Evolutionary conservation across 2,329 filamentous ascomycete species (phyloP).

Genomic region (Penicillium janthinellum): DNA sequence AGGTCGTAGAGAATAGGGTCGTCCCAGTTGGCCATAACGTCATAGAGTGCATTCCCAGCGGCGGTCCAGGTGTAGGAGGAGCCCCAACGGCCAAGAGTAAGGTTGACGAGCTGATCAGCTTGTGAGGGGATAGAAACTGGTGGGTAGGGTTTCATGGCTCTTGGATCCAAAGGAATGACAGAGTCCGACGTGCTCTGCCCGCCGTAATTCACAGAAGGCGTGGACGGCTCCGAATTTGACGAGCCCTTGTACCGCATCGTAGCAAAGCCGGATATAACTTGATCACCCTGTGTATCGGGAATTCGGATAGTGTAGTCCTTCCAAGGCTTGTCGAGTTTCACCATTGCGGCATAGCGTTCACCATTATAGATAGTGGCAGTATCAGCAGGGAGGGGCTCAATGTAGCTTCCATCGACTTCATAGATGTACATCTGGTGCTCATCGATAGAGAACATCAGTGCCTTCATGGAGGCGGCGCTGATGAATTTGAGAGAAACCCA

Average conservation of each 20-base stretch:
- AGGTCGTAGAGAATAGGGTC: constrained; percentile 38
- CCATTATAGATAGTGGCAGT: constrained; percentile 39
- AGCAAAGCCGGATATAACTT: constrained; percentile 57
- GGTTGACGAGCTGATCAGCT: constrained; percentile 51
- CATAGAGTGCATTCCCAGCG: constrained; percentile 29
- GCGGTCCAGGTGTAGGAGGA: constrained; percentile 36
- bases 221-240: constrained; percentile 22
- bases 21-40: constrained; percentile 33
- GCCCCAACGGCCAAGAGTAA: constrained; percentile 32
- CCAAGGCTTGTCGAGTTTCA: constrained; percentile 44
- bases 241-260: constrained; percentile 46
- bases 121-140: constrained; percentile 52
- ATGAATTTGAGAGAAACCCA: constrained; percentile 43
- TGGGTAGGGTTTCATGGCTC: constrained; percentile 16
- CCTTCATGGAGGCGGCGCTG: constrained; percentile 32
- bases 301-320: constrained; percentile 51
- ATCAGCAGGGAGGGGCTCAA: constrained; percentile 43
- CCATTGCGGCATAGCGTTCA: constrained; percentile 44
- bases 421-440: constrained; percentile 49
- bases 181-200: constrained; percentile 47
- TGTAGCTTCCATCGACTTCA: constrained; percentile 47
- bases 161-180: constrained; percentile 49
- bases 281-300: constrained; percentile 50
- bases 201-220: constrained; percentile 53
- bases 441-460: constrained; percentile 45